phyloP scores from a whole-genome alignment of 2,329 filamentous ascomycete genomes.

The Ampelomyces quisqualis region DNA sequence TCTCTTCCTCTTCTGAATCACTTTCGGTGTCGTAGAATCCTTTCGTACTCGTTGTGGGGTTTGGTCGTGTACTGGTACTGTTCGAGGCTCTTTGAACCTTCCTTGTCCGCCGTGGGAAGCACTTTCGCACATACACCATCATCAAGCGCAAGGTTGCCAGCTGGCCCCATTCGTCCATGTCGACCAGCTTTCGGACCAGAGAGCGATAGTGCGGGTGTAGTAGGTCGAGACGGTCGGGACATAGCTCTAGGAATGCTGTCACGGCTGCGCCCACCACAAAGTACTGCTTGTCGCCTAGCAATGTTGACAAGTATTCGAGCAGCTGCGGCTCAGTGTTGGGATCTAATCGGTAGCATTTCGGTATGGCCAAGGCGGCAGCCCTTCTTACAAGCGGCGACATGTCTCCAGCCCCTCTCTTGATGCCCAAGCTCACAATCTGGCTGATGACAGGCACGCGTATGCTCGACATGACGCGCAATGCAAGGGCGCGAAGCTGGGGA shows the following conservation, averaged over 20 bases:
- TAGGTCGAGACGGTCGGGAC: conserved; percentile 81
- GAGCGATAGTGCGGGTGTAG: conserved; percentile 87
- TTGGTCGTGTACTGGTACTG: conserved; percentile 33
- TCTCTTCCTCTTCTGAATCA: conserved; percentile 43
- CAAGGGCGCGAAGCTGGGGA: conserved; percentile 86
- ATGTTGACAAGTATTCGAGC: conserved; percentile 72
- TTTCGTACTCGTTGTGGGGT: conserved; percentile 51
- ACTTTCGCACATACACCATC: conserved; percentile 80
- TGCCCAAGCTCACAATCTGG: conserved; percentile 92
- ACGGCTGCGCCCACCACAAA: conserved; percentile 95
- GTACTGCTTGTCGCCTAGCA: conserved; percentile 90
- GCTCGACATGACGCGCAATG: conserved; percentile 93
- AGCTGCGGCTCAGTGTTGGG: conserved; percentile 82
- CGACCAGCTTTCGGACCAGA: conserved; percentile 85
- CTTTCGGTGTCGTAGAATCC: conserved; percentile 71
- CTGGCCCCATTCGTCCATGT: conserved; percentile 99
- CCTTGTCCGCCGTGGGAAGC: conserved; percentile 72
- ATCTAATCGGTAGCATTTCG: conserved; percentile 92
- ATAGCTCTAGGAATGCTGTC: conserved; percentile 83
- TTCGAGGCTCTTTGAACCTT: conserved; percentile 57
- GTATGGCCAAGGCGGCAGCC: conserved; percentile 88
- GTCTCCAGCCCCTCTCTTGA: conserved; percentile 89
- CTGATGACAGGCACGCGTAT: conserved; percentile 97
- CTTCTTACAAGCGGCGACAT: conserved; percentile 95
- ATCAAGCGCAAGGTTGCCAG: conserved; percentile 78